A percentile compares a stretch with the other conserved stretches of the same genome.
These are phyloP conservation scores for Camelina sativa DNA, from an alignment of 345 rosid genomes.

Conservation along the genomic window DNA sequence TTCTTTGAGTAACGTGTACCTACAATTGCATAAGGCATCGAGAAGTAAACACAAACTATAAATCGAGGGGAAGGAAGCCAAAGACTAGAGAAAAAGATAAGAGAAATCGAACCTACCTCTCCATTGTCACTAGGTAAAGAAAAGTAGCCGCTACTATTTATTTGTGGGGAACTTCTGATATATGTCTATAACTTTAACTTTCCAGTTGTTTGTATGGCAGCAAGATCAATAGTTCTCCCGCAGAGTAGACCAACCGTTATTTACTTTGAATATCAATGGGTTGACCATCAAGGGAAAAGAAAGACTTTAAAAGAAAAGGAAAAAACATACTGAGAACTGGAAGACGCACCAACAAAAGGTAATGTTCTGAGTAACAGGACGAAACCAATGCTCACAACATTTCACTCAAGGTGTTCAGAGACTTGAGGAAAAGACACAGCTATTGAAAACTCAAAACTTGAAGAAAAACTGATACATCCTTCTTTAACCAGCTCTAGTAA, in stretches of 20 bases:
- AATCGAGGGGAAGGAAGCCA: background rate
- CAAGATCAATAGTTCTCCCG: slow-evolving; percentile 40
- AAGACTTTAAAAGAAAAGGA: slow-evolving; percentile 40
- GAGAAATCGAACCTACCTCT: slow-evolving; percentile 61
- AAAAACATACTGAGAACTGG: slow-evolving; percentile 52
- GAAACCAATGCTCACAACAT: slow-evolving; percentile 45
- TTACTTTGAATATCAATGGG: slow-evolving; percentile 50
- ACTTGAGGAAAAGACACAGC: slow-evolving; percentile 46
- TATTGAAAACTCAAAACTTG: slow-evolving; percentile 42
- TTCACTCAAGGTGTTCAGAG: slow-evolving; percentile 48
- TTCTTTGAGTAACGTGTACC: slow-evolving; percentile 88
- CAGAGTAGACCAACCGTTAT: slow-evolving; percentile 61
- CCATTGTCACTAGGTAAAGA: slow-evolving; percentile 62
- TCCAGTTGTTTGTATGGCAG: slow-evolving; percentile 32
- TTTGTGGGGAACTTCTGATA: slow-evolving; percentile 44
- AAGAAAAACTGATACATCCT: slow-evolving; percentile 39
- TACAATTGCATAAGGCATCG: slow-evolving; percentile 35
- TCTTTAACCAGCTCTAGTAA: slow-evolving; percentile 50
- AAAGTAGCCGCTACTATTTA: slow-evolving; percentile 55
- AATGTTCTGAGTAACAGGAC: slow-evolving; percentile 47
- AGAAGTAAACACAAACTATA: slow-evolving; percentile 12
- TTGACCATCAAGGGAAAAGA: slow-evolving; percentile 45
- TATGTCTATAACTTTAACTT: slow-evolving; percentile 51
- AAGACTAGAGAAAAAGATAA: background rate
- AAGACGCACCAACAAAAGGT: slow-evolving; percentile 42